A percentile compares a stretch with the other conserved stretches of the same genome.
phyloP scores from a whole-genome alignment of 2,329 filamentous ascomycete species.

The Apiospora marii region DNA sequence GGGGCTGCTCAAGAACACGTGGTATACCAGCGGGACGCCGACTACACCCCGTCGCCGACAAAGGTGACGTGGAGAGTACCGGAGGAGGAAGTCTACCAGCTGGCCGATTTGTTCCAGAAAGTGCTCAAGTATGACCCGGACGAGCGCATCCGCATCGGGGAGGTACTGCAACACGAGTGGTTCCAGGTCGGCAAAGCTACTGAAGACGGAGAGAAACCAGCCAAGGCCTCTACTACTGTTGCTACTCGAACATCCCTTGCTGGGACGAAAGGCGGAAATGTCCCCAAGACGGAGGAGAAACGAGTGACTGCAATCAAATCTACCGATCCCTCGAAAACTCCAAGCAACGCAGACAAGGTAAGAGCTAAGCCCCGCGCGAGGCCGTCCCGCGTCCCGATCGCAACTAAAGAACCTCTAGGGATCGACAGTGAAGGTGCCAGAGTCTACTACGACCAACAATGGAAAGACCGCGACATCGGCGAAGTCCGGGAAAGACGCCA shows the following conservation, averaged over 20 bases:
- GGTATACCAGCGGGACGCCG: neutral
- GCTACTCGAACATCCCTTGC: neutral
- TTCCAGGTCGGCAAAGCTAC: neutral
- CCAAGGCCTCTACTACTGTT: neutral
- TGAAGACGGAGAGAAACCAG: neutral
- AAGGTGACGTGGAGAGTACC: conserved; percentile 11
- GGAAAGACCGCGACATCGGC: neutral
- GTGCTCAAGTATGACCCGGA: conserved; percentile 18
- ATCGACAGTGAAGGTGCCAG: neutral
- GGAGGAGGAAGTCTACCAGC: conserved; percentile 5
- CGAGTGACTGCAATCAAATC: neutral
- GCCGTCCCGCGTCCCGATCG: neutral
- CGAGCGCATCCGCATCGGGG: conserved; percentile 4
- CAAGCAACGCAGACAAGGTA: neutral
- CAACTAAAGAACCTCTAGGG: neutral
- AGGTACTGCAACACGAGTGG: conserved; percentile 21
- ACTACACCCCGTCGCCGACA: neutral
- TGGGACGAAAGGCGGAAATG: neutral
- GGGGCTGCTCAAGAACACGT: neutral
- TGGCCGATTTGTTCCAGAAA: conserved; percentile 19
- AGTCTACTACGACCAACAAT: neutral
- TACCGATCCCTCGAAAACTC: neutral
- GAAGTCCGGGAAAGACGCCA: neutral
- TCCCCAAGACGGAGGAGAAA: neutral
- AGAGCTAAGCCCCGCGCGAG: neutral